Conservation (phyloP, 805 yeast species). For the Metschnikowia proteae region DNA sequence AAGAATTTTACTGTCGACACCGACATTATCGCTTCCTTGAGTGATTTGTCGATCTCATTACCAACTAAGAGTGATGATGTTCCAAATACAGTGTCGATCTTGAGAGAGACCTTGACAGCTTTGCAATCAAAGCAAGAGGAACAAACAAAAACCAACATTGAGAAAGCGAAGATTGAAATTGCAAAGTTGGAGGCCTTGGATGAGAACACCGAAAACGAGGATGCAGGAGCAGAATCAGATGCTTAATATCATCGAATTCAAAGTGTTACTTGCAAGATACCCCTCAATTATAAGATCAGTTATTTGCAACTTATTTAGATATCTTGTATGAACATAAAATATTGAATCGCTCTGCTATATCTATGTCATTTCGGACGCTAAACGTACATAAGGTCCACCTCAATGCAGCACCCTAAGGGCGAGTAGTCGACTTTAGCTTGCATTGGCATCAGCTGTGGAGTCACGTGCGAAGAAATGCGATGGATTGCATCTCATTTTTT, state of each 20-base stretch:
- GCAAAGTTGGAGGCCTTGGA: conserved; percentile 56
- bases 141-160: conserved; percentile 72
- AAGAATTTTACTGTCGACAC: conserved; percentile 71
- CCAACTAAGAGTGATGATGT: conserved; percentile 77
- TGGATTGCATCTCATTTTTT: conserved; percentile 1
- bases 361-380: not conserved
- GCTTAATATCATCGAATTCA: not conserved
- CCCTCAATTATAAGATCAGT: not conserved
- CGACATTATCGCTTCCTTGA: conserved; percentile 68
- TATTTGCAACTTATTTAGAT: not conserved
- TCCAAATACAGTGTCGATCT: conserved; percentile 56
- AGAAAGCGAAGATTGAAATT: conserved; percentile 72
- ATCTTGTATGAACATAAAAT: not conserved
- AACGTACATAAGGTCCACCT: too few species aligned
- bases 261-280: not conserved
- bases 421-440: too few species aligned
- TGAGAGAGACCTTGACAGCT: conserved; percentile 68
- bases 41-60: conserved; percentile 70
- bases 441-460: not conserved
- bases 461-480: conserved; percentile 1
- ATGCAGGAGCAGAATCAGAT: conserved; percentile 12
- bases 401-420: too few species aligned
- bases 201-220: conserved; percentile 36
- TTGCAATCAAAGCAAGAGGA: conserved; percentile 73
- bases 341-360: not conserved